Evolutionary conservation across 257 asterid species (phyloP).

Genomic region (Solanum medicagineum): DNA sequence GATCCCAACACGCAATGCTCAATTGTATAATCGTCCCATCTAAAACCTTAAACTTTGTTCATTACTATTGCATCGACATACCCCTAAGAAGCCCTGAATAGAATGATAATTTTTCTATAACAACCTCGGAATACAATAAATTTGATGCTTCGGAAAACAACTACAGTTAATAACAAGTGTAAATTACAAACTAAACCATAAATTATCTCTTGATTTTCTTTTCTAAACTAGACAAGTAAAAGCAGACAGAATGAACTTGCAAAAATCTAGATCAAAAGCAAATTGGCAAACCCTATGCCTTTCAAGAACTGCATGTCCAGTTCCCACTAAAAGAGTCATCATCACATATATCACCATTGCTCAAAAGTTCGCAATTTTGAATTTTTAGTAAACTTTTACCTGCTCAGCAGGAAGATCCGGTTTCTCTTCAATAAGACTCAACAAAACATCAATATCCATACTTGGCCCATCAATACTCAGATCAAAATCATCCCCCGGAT

Average conservation of each 20-base stretch:
- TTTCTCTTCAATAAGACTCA: conserved; percentile 16
- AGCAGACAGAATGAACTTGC: not conserved
- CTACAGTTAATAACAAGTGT: not conserved
- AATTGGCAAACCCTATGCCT: not conserved
- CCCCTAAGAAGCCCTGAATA: not conserved
- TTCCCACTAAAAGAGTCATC: not conserved
- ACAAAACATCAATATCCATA: conserved; percentile 32
- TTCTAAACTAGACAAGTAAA: not conserved
- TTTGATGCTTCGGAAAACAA: not conserved
- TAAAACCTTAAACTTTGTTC: not conserved
- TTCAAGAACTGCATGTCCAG: not conserved
- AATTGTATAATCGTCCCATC: not conserved
- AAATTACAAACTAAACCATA: not conserved
- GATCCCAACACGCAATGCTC: not conserved
- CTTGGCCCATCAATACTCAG: conserved; percentile 18
- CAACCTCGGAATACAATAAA: not conserved
- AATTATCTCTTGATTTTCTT: not conserved
- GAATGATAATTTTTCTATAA: not conserved
- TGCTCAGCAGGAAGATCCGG: conserved; percentile 6
- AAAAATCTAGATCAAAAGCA: not conserved
- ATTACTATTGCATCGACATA: not conserved
- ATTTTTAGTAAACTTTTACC: conserved; percentile 1
- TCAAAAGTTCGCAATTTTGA: not conserved
- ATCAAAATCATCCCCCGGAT: conserved; percentile 7
- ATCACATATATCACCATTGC: not conserved